A percentile compares a stretch with the other conserved stretches of the same genome.
These are phyloP conservation scores for Hemisphaericaspora nanyangensis DNA, from an alignment of 805 yeast genomes.

Conservation along the genomic window DNA sequence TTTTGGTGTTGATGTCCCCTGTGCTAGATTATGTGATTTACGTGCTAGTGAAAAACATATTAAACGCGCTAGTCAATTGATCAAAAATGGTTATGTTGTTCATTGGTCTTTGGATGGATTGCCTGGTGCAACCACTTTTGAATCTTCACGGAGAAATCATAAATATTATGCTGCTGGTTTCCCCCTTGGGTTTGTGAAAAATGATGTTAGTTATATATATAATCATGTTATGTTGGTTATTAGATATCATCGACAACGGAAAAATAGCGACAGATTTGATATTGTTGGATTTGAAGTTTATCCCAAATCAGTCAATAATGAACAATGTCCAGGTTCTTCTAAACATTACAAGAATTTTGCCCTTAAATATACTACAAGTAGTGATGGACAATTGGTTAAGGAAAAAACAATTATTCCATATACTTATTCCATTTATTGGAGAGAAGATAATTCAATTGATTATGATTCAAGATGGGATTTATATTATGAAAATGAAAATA, in stretches of 20 bases:
- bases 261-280: slow-evolving; percentile 41
- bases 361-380: slow-evolving; percentile 36
- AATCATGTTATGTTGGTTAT: slow-evolving; percentile 81
- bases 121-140: slow-evolving; percentile 85
- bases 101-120: slow-evolving; percentile 83
- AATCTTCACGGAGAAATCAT: slow-evolving; percentile 50
- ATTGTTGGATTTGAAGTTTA: slow-evolving; percentile 90
- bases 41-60: slow-evolving; percentile 50
- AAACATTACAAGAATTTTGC: slow-evolving; percentile 56
- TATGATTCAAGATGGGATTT: slow-evolving; percentile 73
- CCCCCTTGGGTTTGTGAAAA: slow-evolving; percentile 70
- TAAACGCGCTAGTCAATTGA: slow-evolving; percentile 54
- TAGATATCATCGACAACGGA: slow-evolving; percentile 55
- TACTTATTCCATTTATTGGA: slow-evolving; percentile 85
- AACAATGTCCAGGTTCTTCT: slow-evolving; percentile 71
- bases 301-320: slow-evolving; percentile 71
- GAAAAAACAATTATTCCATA: slow-evolving; percentile 56
- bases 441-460: slow-evolving; percentile 66
- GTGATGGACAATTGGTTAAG: slow-evolving; percentile 16
- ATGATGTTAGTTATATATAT: slow-evolving; percentile 55
- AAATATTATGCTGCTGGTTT: slow-evolving; percentile 84
- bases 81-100: slow-evolving; percentile 67
- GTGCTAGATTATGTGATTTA: slow-evolving; percentile 66
- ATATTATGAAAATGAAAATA: slow-evolving; percentile 55
- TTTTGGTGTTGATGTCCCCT: slow-evolving; percentile 63